Evolutionary conservation across 176 grass and related monocot species (phyloP).

Genomic region (Bothriochloa decipiens): DNA sequence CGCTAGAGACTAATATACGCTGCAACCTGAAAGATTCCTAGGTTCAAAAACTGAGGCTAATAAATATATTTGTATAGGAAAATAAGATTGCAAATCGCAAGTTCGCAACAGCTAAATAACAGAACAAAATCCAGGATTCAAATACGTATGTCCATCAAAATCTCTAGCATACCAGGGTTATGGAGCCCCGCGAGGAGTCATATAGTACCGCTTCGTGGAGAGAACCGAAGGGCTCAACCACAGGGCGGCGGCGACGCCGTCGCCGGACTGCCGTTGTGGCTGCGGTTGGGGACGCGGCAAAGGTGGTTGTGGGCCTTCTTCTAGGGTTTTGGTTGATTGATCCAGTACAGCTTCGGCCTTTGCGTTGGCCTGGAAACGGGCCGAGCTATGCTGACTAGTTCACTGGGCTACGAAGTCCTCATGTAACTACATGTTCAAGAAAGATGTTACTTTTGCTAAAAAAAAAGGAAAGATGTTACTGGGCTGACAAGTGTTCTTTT

Average conservation of each 20-base stretch:
- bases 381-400: neutral
- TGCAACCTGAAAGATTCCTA: neutral
- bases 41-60: neutral
- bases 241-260: neutral
- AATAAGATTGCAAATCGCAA: neutral
- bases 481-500: neutral
- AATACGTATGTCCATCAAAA: neutral
- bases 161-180: neutral
- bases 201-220: neutral
- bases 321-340: neutral
- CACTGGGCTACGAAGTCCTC: neutral
- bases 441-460: neutral
- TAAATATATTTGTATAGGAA: neutral
- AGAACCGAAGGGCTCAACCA: neutral
- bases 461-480: neutral
- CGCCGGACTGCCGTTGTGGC: neutral
- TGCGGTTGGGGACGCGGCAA: neutral
- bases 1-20: neutral
- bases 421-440: neutral
- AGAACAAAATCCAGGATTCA: neutral
- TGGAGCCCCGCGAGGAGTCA: neutral
- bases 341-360: neutral
- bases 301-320: constrained; percentile 5
- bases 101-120: neutral
- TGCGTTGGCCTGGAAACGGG: neutral